Conservation (phyloP, 257 asterid genomes). For the Solanum acaule region DNA sequence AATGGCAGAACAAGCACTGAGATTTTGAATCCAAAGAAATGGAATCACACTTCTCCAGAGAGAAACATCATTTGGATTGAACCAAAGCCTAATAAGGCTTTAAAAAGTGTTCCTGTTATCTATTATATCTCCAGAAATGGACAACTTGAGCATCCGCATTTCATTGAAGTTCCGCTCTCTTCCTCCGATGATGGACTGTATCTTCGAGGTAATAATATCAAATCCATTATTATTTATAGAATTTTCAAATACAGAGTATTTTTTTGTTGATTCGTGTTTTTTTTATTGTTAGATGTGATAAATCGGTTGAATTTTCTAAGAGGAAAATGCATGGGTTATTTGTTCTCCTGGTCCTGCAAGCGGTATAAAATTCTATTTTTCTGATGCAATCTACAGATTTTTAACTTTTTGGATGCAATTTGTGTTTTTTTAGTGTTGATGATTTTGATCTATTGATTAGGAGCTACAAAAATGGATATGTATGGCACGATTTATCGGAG, state of each 20-base stretch:
- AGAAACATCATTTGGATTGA: conserved; percentile 3
- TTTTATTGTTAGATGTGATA: conserved; percentile 16
- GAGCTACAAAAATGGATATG: conserved; percentile 30
- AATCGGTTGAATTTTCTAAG: conserved; percentile 25
- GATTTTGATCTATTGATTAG: background rate
- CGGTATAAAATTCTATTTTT: conserved; percentile 3
- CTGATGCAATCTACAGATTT: background rate
- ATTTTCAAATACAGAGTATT: background rate
- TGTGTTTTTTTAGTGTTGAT: background rate
- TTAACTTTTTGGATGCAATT: background rate
- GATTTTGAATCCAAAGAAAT: conserved; percentile 10
- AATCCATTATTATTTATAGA: background rate
- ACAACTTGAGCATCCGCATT: conserved; percentile 35
- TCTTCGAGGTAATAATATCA: conserved; percentile 19
- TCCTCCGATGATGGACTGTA: conserved; percentile 19
- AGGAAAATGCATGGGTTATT: conserved; percentile 28
- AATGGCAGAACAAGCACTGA: conserved; percentile 18
- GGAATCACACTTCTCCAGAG: conserved; percentile 9
- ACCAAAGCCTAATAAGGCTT: background rate
- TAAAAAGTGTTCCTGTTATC: conserved; percentile 17
- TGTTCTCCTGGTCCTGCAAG: conserved; percentile 38
- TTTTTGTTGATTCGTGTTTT: background rate
- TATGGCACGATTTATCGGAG: conserved; percentile 38
- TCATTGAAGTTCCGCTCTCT: conserved; percentile 20
- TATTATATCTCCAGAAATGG: conserved; percentile 34